A percentile compares a stretch with the other conserved stretches of the same genome.
Conservation (phyloP, 75 land plant genomes). For the Isoetes taiwanensis region DNA sequence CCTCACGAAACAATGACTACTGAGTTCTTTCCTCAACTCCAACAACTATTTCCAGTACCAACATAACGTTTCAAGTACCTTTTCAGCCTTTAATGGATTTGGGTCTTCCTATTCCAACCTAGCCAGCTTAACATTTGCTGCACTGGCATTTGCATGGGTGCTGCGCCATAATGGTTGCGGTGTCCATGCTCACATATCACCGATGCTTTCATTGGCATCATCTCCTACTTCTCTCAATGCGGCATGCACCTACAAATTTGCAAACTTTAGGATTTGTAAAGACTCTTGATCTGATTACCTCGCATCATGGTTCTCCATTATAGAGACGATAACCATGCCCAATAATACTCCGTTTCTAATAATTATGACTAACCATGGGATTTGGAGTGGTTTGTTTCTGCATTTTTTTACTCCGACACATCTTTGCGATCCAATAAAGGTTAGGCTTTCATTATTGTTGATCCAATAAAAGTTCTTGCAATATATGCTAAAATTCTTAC, state of each 20-base stretch:
- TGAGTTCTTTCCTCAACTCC: constrained; percentile 68
- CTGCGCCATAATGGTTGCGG: constrained; percentile 93
- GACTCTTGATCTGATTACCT: too few relatives aligned
- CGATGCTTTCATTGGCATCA: constrained; percentile 67
- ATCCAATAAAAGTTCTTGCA: too few relatives aligned
- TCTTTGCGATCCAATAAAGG: too few relatives aligned
- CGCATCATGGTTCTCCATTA: too few relatives aligned
- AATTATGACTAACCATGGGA: too few relatives aligned
- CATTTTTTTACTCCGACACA: too few relatives aligned
- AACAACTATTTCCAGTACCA: constrained; percentile 69
- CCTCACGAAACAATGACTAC: constrained; percentile 50
- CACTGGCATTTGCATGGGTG: constrained; percentile 77
- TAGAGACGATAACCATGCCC: too few relatives aligned
- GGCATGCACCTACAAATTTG: constrained; percentile 86
- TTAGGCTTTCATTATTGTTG: too few relatives aligned
- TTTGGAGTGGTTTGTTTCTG: too few relatives aligned
- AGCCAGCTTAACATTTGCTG: constrained; percentile 60
- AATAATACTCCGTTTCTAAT: too few relatives aligned
- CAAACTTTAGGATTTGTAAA: too few relatives aligned
- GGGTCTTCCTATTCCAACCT: constrained; percentile 91
- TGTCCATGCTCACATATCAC: constrained; percentile 89
- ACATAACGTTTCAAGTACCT: constrained; percentile 52
- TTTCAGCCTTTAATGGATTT: constrained; percentile 75
- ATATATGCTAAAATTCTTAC: too few relatives aligned
- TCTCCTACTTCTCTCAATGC: constrained; percentile 70